Base-by-base conservation (phyloP, 306 rosid species). In the Senna tora region DNA sequence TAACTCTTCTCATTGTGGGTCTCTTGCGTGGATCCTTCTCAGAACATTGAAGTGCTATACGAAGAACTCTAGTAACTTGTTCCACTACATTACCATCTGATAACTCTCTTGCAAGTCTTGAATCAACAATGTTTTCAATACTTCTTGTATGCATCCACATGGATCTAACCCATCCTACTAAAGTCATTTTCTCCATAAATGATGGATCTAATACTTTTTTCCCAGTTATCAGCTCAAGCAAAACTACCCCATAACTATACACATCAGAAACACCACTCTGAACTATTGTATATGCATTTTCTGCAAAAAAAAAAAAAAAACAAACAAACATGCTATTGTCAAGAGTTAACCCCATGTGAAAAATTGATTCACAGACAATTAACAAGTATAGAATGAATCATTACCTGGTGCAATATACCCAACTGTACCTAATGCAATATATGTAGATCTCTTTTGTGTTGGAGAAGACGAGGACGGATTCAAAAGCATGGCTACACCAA, bases 381-480 rank as follows among this genome's bases (percentile, higher is more conserved):
- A 22, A 25, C 15, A 33, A 7, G 3, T 11, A 15, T 15, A n/a
- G 21, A 61, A 17, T 46, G 21, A 61, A 17, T 46, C 43, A 38
- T 73, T 79, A 86, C 94, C 93, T 33, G 90, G 90, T 34, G 90
- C 94, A 65, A 86, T 88, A 39, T 80, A 86, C 17, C 94, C 94
- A 9, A 68, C 59, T 32, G 90, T 88, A 6, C 93, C 93, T 46
- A 14, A 1, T 3, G 36, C 80, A 61, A 88, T 74, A 7, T 63
- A 41, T 9, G 5, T 7, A 5, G 90, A 83, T 1, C 25, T 41
- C 19, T 0, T 6, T 20, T 12, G 0, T 5, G 30, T 5, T 38
- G 82, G 9, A 20, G 55, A 12, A 25, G 81, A 80, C 7, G 81
- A 41, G 46, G 46, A 68, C 50, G 69, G 79, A 72, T 83, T 74